These are phyloP conservation scores for Linnemannia zychae DNA, from an alignment of 192 early-diverging fungal species.

Conservation along the genomic window DNA sequence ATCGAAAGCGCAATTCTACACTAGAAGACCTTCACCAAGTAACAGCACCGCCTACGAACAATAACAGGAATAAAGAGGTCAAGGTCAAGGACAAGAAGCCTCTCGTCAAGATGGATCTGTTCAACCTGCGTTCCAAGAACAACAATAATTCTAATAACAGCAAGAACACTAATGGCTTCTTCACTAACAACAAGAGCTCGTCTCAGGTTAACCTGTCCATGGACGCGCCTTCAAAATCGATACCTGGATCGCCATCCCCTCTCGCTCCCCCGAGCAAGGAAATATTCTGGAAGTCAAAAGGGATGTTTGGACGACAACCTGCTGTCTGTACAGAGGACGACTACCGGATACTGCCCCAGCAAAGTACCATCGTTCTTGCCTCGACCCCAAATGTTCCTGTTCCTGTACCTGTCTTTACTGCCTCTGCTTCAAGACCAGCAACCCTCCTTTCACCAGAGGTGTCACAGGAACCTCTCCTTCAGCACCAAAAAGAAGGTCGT, in stretches of 20 bases:
- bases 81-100: constrained; percentile 19
- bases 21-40: not conserved
- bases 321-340: constrained; percentile 29
- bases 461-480: not conserved
- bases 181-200: not conserved
- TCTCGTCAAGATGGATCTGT: constrained; percentile 31
- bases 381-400: not conserved
- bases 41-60: not conserved
- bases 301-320: constrained; percentile 16
- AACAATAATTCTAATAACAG: not conserved
- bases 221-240: not conserved
- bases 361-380: not conserved
- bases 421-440: not conserved
- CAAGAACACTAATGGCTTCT: not conserved
- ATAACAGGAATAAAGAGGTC: not conserved
- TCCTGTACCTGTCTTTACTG: not conserved
- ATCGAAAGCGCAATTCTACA: constrained; percentile 25
- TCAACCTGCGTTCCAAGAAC: constrained; percentile 33
- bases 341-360: not conserved
- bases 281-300: constrained; percentile 30
- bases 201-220: constrained; percentile 8
- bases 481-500: not conserved
- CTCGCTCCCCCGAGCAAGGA: constrained; percentile 37
- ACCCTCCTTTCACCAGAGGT: too few relatives aligned
- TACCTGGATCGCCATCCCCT: constrained; percentile 19